These are phyloP conservation scores for Phellinidium pouzarii DNA, from an alignment of 1,284 basidiomycete genomes.

Conservation along the genomic window DNA sequence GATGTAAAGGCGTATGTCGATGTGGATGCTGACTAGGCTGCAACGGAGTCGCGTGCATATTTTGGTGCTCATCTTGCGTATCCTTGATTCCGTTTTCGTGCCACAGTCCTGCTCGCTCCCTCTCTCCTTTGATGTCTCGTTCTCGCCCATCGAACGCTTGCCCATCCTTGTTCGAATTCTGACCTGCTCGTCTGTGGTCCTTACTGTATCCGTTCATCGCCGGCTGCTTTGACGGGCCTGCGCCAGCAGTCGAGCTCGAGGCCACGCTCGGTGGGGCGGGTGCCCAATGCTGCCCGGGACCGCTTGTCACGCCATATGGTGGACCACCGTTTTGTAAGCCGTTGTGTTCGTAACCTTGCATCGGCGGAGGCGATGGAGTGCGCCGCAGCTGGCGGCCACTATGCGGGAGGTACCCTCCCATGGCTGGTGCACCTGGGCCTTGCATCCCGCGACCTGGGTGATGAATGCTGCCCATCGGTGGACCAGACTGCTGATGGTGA, in stretches of 20 bases:
- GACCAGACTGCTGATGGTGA: constrained; percentile 11
- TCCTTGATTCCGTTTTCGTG: constrained; percentile 18
- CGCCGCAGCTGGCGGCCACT: constrained; percentile 13
- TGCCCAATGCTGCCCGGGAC: constrained; percentile 18
- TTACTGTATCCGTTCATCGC: constrained; percentile 19
- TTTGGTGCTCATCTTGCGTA: constrained; percentile 8
- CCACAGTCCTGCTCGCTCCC: constrained; percentile 16
- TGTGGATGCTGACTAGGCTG: constrained; percentile 8
- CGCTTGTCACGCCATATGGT: constrained; percentile 15
- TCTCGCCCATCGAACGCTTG: constrained; percentile 12
- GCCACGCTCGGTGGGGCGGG: constrained; percentile 3
- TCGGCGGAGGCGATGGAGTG: constrained; percentile 10
- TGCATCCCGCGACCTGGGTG: constrained; percentile 14
- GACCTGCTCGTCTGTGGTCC: constrained; percentile 2
- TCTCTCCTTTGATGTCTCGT: constrained; percentile 13
- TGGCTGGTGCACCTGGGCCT: constrained; percentile 12
- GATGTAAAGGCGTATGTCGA: constrained; percentile 14
- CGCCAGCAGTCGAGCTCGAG: constrained; percentile 4
- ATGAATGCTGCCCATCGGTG: constrained; percentile 14
- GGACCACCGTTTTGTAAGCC: constrained; percentile 12
- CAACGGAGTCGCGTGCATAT: constrained; percentile 5
- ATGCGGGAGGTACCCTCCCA: constrained; percentile 5
- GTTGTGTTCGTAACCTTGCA: constrained; percentile 14
- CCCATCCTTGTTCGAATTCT: constrained; percentile 6
- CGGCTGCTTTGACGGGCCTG: constrained; percentile 17